A percentile compares a stretch with the other conserved stretches of the same genome.
These are phyloP conservation scores for Aspergillus latus DNA, from an alignment of 2,329 filamentous ascomycete species.

Conservation along the genomic window DNA sequence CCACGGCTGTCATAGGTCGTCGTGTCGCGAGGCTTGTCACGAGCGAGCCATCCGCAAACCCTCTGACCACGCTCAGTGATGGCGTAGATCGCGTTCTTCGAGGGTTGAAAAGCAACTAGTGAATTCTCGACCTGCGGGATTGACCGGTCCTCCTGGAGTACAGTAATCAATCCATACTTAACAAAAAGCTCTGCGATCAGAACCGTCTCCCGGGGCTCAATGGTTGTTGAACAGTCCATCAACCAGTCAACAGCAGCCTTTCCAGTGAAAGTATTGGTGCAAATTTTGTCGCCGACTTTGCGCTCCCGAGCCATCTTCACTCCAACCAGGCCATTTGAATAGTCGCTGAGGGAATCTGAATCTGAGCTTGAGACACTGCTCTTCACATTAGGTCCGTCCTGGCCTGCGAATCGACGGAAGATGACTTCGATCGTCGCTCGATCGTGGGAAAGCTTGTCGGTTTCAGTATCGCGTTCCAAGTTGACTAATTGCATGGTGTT, in stretches of 20 bases:
- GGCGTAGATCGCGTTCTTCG: constrained; percentile 83
- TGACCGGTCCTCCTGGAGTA: constrained; percentile 67
- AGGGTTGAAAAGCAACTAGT: constrained; percentile 73
- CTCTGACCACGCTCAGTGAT: constrained; percentile 78
- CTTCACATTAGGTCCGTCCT: constrained; percentile 81
- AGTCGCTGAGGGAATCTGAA: constrained; percentile 89
- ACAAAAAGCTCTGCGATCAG: constrained; percentile 84
- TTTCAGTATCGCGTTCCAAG: constrained; percentile 77
- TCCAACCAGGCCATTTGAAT: constrained; percentile 83
- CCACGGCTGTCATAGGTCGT: constrained; percentile 41
- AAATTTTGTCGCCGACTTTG: constrained; percentile 73
- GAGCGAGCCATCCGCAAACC: constrained; percentile 63
- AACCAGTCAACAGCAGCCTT: constrained; percentile 90
- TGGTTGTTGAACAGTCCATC: constrained; percentile 95
- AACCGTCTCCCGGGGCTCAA: constrained; percentile 81
- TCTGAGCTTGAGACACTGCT: constrained; percentile 69
- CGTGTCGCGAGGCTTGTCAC: constrained; percentile 47
- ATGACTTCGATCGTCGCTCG: constrained; percentile 89
- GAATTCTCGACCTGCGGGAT: constrained; percentile 64
- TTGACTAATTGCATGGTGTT: constrained; percentile 87
- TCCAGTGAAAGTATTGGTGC: constrained; percentile 85
- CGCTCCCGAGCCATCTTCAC: constrained; percentile 91
- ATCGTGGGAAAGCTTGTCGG: constrained; percentile 87
- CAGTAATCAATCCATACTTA: constrained; percentile 77
- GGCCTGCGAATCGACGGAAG: constrained; percentile 84